A percentile compares a stretch with the other conserved stretches of the same genome.
phyloP scores from a whole-genome alignment of 1,139 yeast genomes.

The Protomyces gravidus region DNA sequence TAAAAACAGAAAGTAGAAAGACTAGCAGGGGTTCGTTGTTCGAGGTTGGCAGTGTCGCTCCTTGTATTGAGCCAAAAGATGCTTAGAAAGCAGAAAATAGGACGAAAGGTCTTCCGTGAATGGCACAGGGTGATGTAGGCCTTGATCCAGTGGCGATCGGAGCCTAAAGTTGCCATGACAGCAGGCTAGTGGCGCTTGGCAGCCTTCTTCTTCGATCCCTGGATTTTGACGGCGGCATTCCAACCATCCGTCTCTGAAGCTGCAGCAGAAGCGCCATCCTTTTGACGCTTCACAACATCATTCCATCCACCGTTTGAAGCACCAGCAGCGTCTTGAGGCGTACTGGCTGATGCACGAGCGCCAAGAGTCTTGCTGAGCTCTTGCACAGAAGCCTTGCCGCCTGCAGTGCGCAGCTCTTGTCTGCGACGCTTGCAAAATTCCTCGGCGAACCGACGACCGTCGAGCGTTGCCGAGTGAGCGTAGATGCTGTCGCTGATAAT shows the following conservation, averaged over 20 bases:
- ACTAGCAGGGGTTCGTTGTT: no score
- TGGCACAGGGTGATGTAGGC: no score
- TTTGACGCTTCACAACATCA: conserved; percentile 37
- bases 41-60: no score
- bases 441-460: conserved; percentile 87
- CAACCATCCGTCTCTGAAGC: neutral
- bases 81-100: no score
- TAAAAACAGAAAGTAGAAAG: no score
- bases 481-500: conserved; percentile 91
- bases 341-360: conserved; percentile 49
- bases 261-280: neutral
- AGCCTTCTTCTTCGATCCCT: neutral
- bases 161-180: no score
- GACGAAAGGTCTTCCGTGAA: no score
- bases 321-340: conserved; percentile 35
- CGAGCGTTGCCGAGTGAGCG: conserved; percentile 85
- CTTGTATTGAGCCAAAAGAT: no score
- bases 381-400: conserved; percentile 32
- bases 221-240: neutral
- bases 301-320: conserved; percentile 45
- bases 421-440: conserved; percentile 79
- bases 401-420: conserved; percentile 34
- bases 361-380: conserved; percentile 62
- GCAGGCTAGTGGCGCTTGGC: neutral
- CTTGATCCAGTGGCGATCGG: no score